Evolutionary conservation across 2,329 filamentous ascomycete species (phyloP).

Genomic region (Alternaria ventricosa): DNA sequence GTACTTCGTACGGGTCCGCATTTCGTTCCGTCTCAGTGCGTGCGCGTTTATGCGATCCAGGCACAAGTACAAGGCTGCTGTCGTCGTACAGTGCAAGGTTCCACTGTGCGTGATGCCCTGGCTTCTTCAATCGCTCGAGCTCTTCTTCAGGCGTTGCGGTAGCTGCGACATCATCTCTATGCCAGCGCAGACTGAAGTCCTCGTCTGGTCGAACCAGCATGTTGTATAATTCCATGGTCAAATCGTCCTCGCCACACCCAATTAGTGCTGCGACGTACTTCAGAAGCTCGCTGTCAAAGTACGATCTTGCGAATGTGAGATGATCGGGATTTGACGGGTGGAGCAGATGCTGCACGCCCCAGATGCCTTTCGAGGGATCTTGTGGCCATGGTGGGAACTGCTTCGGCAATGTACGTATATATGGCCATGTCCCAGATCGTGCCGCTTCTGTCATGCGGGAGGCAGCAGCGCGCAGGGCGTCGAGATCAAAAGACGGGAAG

Average conservation of each 20-base stretch:
- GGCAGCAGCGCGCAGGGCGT: conserved; percentile 66
- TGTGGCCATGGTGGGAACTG: conserved; percentile 87
- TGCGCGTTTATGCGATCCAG: conserved; percentile 74
- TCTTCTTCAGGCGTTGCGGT: conserved; percentile 72
- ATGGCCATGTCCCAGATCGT: conserved; percentile 76
- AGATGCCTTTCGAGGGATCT: conserved; percentile 71
- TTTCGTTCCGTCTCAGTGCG: conserved; percentile 72
- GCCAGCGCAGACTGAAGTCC: conserved; percentile 81
- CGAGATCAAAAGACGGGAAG: conserved; percentile 56
- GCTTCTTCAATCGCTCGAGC: conserved; percentile 62
- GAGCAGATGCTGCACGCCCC: conserved; percentile 87
- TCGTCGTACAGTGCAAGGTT: conserved; percentile 84
- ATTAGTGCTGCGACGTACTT: conserved; percentile 70
- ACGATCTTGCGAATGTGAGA: conserved; percentile 68
- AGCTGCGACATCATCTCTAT: conserved; percentile 81
- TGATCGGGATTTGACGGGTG: conserved; percentile 72
- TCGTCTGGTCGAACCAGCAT: conserved; percentile 75
- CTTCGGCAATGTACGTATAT: conserved; percentile 83
- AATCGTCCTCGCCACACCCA: conserved; percentile 57
- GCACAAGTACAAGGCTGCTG: conserved; percentile 73
- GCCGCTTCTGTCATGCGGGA: conserved; percentile 65
- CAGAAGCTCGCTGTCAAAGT: conserved; percentile 74
- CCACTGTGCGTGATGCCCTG: conserved; percentile 81
- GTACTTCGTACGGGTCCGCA: conserved; percentile 69
- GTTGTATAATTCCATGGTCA: conserved; percentile 90